Evolutionary conservation across 257 asterid species (phyloP), one percentile per base, ranked within the genome.

Genomic region (Solanum piurae): DNA sequence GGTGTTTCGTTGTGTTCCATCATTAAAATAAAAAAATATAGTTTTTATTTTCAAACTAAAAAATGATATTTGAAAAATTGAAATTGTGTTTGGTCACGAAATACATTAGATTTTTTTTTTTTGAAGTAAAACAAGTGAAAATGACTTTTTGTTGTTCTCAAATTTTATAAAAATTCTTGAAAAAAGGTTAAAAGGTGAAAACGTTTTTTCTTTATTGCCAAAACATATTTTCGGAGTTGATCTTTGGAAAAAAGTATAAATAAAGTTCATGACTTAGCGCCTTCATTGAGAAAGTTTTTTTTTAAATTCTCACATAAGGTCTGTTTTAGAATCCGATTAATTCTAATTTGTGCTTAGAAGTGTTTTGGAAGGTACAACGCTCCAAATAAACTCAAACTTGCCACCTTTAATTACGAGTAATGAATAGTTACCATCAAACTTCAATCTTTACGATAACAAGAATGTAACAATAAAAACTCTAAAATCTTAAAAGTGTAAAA

Each of bases 361-460:
- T 23, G 3, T 60, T 58, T 23, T 69, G 0, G 18, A 14, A 68
- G 0, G 4, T 68, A 6, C 3, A 29, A 68, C 20, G 10, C 10
- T 29, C 1, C 8, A 8, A 27, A 1, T 68, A 68, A 1, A 29
- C 10, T 68, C 11, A 3, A 68, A 68, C 3, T 12, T 68, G 3
- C 0, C 0, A 27, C 1, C 2, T 6, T 0, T 0, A 25, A 64
- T 64, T 64, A 64, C 0, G 0, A 68, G 1, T 13, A 33, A 3
- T 7, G 23, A 27, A 13, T 68, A 68, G 16, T 12, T 68, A 27
- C 1, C 5, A 13, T 68, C 2, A 27, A 0, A 3, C 20, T 27
- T 68, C 18, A 27, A 27, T 29, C 37, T 68, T 68, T 6, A 12
- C 9, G 0, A 68, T 12, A 68, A 27, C 21, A 68, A 68, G 0